These are phyloP conservation scores for Colletotrichum navitas DNA, from an alignment of 2,329 filamentous ascomycete genomes.

Conservation along the genomic window DNA sequence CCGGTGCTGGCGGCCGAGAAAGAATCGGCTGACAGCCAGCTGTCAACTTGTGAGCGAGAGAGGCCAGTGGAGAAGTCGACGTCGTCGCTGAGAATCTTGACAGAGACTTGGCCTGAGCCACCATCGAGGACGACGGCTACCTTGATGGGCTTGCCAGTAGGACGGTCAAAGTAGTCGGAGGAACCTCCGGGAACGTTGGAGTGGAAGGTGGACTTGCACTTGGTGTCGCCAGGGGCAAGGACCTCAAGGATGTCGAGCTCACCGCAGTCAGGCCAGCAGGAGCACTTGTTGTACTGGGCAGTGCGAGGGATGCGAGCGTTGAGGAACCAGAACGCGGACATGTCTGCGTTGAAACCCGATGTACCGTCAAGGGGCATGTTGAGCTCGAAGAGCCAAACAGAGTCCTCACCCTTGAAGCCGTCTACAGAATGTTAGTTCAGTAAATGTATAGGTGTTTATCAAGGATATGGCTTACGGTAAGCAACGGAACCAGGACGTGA, in stretches of 20 bases:
- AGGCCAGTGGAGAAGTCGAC: slow-evolving; percentile 57
- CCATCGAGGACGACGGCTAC: slow-evolving; percentile 73
- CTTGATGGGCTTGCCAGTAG: slow-evolving; percentile 69
- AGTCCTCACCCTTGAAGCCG: slow-evolving; percentile 75
- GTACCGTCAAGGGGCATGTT: slow-evolving; percentile 74
- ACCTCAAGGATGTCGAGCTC: slow-evolving; percentile 84
- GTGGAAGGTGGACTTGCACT: slow-evolving; percentile 80
- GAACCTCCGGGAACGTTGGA: slow-evolving; percentile 72
- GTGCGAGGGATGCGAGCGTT: slow-evolving; percentile 80
- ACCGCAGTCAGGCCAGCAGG: slow-evolving; percentile 80
- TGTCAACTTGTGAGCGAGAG: slow-evolving; percentile 53
- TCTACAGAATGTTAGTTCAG: slow-evolving; percentile 57
- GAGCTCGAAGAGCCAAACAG: slow-evolving; percentile 79
- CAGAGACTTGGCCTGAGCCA: slow-evolving; percentile 63
- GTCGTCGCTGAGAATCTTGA: slow-evolving; percentile 64
- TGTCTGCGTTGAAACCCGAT: slow-evolving; percentile 69
- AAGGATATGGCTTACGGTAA: slow-evolving; percentile 54
- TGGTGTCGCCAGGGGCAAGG: slow-evolving; percentile 72
- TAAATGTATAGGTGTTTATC: too few relatives aligned
- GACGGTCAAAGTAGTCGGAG: slow-evolving; percentile 79
- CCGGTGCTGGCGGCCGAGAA: slow-evolving; percentile 12
- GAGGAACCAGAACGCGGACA: slow-evolving; percentile 82
- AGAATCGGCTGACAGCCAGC: slow-evolving; percentile 47
- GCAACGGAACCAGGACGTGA: slow-evolving; percentile 58
- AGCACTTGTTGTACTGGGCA: slow-evolving; percentile 77